These are phyloP conservation scores for Vigna mungo DNA, from an alignment of 306 rosid genomes.

Conservation along the genomic window DNA sequence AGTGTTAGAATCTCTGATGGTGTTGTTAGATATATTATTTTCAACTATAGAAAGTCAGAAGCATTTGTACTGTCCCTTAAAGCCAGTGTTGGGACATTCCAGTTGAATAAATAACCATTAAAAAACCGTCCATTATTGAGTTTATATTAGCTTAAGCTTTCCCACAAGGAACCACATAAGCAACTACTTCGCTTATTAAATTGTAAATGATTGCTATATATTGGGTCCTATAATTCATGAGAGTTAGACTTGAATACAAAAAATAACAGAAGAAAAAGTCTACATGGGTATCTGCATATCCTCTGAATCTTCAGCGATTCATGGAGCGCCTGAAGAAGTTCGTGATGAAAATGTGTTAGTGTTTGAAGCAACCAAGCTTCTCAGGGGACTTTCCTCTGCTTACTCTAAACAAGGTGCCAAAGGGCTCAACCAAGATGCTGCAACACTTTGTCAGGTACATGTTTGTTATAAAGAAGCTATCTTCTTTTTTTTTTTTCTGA, in stretches of 20 bases:
- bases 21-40: conserved; percentile 13
- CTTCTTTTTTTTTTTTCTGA: neutral
- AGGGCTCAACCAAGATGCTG: conserved; percentile 77
- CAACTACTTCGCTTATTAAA: neutral
- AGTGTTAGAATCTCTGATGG: neutral
- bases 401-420: conserved; percentile 61
- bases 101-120: conserved; percentile 22
- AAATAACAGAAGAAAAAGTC: neutral
- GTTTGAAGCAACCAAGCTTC: conserved; percentile 34
- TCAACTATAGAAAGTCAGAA: conserved; percentile 10
- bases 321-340: conserved; percentile 42
- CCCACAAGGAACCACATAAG: conserved; percentile 41
- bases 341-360: conserved; percentile 39
- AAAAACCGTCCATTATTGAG: conserved; percentile 37
- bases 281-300: conserved; percentile 70
- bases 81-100: conserved; percentile 45
- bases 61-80: conserved; percentile 29
- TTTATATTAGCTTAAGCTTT: conserved; percentile 21
- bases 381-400: conserved; percentile 43
- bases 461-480: neutral
- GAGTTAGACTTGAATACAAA: neutral
- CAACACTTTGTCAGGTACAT: conserved; percentile 59
- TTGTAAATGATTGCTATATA: conserved; percentile 21
- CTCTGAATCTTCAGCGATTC: conserved; percentile 51
- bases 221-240: neutral